These are phyloP conservation scores for Phlebiopsis gigantea DNA, from an alignment of 768 basidiomycete genomes.

Conservation along the genomic window DNA sequence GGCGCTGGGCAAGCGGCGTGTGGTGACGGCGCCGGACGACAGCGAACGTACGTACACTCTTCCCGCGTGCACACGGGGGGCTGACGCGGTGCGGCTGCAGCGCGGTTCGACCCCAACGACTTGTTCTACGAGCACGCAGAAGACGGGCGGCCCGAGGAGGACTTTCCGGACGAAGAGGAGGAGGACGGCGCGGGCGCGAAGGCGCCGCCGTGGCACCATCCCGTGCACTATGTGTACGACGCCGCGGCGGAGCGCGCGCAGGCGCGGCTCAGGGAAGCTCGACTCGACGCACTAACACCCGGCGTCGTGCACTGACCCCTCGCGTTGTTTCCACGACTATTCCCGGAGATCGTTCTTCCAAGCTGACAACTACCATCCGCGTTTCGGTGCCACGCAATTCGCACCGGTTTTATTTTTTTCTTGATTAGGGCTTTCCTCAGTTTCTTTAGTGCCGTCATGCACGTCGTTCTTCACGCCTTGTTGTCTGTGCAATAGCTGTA, in stretches of 20 bases:
- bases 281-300: constrained; percentile 8
- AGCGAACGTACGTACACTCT: constrained; percentile 37
- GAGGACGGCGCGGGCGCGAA: constrained; percentile 28
- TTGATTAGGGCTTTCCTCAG: no score
- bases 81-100: constrained; percentile 23
- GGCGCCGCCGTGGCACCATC: constrained; percentile 35
- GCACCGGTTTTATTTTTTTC: no score
- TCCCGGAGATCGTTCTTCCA: background rate
- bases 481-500: constrained; percentile 5
- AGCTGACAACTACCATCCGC: background rate
- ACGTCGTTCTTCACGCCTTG: background rate
- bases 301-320: background rate
- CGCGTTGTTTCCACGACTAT: background rate
- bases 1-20: constrained; percentile 79
- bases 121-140: constrained; percentile 43
- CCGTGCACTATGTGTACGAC: constrained; percentile 82
- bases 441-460: no score
- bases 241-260: constrained; percentile 80
- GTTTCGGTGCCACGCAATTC: no score
- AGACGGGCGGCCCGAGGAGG: constrained; percentile 14
- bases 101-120: constrained; percentile 51
- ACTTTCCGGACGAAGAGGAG: constrained; percentile 47
- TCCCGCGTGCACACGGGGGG: background rate
- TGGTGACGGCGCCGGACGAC: constrained; percentile 49
- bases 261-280: constrained; percentile 46